phyloP scores from a whole-genome alignment of 1,284 basidiomycete genomes.

The Testicularia cyperi region DNA sequence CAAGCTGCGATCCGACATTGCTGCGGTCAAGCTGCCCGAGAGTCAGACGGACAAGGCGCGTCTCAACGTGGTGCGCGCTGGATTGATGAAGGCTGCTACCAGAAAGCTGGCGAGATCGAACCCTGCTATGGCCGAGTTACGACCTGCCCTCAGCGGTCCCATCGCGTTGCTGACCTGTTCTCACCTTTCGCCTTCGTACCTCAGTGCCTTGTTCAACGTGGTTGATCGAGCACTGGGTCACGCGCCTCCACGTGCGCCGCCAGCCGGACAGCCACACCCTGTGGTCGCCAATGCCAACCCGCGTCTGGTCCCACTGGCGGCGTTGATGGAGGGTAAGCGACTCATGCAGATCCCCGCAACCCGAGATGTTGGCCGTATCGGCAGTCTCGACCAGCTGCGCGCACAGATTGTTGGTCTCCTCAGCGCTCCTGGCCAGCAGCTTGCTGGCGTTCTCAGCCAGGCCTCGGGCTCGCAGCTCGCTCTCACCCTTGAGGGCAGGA shows the following conservation, averaged over 20 bases:
- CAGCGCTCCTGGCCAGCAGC: conserved; percentile 42
- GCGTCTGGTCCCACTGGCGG: conserved; percentile 44
- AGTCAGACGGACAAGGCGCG: conserved; percentile 16
- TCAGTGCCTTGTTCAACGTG: conserved; percentile 43
- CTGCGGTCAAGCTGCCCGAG: conserved; percentile 32
- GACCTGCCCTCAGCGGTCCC: conserved; percentile 42
- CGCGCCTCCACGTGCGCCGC: conserved; percentile 17
- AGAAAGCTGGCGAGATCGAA: conserved; percentile 11
- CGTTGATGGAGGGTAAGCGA: conserved; percentile 39
- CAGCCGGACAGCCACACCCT: conserved; percentile 6
- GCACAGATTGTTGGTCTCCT: conserved; percentile 57
- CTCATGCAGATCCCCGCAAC: conserved; percentile 43
- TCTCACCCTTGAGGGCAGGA: conserved; percentile 49
- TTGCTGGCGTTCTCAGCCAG: conserved; percentile 48
- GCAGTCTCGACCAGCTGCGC: conserved; percentile 40
- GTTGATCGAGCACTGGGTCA: conserved; percentile 44
- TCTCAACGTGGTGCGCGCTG: conserved; percentile 41
- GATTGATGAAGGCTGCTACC: conserved; percentile 33
- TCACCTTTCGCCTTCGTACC: conserved; percentile 41
- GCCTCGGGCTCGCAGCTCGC: conserved; percentile 47
- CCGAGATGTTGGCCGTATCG: conserved; percentile 44
- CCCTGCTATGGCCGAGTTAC: conserved; percentile 11
- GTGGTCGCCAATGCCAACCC: conserved; percentile 35
- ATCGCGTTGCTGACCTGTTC: conserved; percentile 50
- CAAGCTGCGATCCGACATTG: conserved; percentile 42